Evolutionary conservation across 192 early-diverging fungal species (phyloP).

Genomic region (Dissophora ornata): DNA sequence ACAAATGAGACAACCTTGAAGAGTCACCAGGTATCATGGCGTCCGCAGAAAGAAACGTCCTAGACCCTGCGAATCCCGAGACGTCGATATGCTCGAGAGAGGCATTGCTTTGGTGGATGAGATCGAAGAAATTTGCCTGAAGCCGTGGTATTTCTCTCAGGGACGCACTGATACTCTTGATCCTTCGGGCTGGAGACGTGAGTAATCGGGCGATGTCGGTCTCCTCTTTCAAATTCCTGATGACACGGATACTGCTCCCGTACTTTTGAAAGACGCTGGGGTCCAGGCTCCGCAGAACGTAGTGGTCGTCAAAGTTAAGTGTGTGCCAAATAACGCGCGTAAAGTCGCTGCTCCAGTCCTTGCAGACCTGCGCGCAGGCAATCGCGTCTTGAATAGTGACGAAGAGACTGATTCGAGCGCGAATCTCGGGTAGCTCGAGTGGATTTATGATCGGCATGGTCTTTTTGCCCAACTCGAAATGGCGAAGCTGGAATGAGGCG

Average conservation of each 20-base stretch:
- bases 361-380: slow-evolving; percentile 5
- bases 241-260: background rate
- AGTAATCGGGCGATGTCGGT: background rate
- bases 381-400: background rate
- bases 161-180: background rate
- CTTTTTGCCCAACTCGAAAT: too few species aligned
- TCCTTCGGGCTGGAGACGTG: too few species aligned
- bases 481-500: too few species aligned
- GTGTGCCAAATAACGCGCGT: background rate
- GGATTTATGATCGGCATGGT: too few species aligned
- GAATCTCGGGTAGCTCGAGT: background rate
- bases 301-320: background rate
- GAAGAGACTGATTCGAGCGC: background rate
- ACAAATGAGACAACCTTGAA: too few species aligned
- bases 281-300: background rate
- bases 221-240: background rate
- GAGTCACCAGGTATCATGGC: too few species aligned
- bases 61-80: too few species aligned
- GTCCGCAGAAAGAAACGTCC: too few species aligned
- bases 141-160: background rate
- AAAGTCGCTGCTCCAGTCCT: background rate
- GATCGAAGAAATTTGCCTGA: background rate
- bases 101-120: background rate
- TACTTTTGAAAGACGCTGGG: background rate
- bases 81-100: too few species aligned